Evolutionary conservation across 495 filamentous ascomycete species (phyloP).

Genomic region (Trichoderma asperelloides): DNA sequence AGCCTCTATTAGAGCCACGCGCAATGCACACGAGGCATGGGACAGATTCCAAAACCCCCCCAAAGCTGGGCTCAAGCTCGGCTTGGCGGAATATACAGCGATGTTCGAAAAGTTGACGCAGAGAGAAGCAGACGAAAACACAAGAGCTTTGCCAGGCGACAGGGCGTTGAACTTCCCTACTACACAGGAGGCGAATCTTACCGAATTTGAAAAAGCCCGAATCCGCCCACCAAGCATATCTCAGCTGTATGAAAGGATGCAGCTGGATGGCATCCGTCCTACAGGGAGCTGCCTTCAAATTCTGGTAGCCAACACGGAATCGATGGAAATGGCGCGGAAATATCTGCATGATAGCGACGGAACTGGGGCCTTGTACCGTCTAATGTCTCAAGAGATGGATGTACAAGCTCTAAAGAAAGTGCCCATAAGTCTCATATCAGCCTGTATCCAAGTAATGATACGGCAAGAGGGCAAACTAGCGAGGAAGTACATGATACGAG

Average conservation of each 20-base stretch:
- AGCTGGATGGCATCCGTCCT: constrained; percentile 25
- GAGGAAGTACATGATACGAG: neutral
- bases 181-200: constrained; percentile 28
- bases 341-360: constrained; percentile 29
- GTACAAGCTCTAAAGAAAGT: neutral
- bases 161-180: constrained; percentile 26
- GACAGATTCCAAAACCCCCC: constrained; percentile 27
- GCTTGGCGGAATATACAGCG: constrained; percentile 28
- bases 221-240: constrained; percentile 28
- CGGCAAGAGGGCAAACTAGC: neutral
- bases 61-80: constrained; percentile 18
- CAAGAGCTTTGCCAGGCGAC: constrained; percentile 30
- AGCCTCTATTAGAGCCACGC: constrained; percentile 28
- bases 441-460: constrained; percentile 1
- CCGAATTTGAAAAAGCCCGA: constrained; percentile 32
- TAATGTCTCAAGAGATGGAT: neutral
- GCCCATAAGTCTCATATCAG: neutral
- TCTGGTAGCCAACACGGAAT: constrained; percentile 25
- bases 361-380: neutral
- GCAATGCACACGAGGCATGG: constrained; percentile 39
- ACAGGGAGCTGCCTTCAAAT: constrained; percentile 23
- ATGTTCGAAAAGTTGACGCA: constrained; percentile 38
- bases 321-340: constrained; percentile 20
- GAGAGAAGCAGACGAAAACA: constrained; percentile 8
- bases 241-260: constrained; percentile 32